A percentile compares a stretch with the other conserved stretches of the same genome.
phyloP scores from a whole-genome alignment of 2,329 filamentous ascomycete genomes.

The Trichoderma guizhouense region DNA sequence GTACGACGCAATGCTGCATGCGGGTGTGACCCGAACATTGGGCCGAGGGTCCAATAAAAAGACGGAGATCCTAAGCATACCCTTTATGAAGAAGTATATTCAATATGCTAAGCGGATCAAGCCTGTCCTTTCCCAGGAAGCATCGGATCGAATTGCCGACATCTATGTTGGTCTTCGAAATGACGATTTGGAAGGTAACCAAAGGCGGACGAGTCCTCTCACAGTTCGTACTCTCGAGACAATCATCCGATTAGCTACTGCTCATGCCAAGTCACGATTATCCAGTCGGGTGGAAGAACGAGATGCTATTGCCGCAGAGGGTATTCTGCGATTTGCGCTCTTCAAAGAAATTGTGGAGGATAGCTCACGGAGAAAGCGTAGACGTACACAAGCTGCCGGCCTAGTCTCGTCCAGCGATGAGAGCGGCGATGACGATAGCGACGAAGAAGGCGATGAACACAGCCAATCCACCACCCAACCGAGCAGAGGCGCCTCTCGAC shows the following conservation, averaged over 20 bases:
- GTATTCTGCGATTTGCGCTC: conserved; percentile 86
- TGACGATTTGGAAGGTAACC: conserved; percentile 91
- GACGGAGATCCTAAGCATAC: conserved; percentile 87
- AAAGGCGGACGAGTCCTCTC: conserved; percentile 89
- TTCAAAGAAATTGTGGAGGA: conserved; percentile 91
- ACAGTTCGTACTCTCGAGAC: conserved; percentile 97
- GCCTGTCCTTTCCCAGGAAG: conserved; percentile 85
- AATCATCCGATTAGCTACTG: conserved; percentile 94
- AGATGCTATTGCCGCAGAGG: conserved; percentile 83
- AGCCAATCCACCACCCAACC: conserved; percentile 56
- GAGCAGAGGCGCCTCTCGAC: conserved; percentile 31
- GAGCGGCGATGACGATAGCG: conserved; percentile 55
- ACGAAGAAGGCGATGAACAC: conserved; percentile 53
- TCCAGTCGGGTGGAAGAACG: conserved; percentile 85
- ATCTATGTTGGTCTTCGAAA: conserved; percentile 92
- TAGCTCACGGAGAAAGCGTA: conserved; percentile 78
- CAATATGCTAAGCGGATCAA: conserved; percentile 96
- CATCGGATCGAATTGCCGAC: conserved; percentile 84
- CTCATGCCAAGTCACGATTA: conserved; percentile 88
- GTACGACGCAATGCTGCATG: conserved; percentile 92
- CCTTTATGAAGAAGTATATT: conserved; percentile 99
- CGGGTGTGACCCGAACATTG: conserved; percentile 75
- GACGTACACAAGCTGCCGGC: conserved; percentile 60
- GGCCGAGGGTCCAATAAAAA: conserved; percentile 72
- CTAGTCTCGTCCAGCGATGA: conserved; percentile 56